Evolutionary conservation across 23 red algal genomes (phyloP).

Genomic region (Agarophyton chilense): DNA sequence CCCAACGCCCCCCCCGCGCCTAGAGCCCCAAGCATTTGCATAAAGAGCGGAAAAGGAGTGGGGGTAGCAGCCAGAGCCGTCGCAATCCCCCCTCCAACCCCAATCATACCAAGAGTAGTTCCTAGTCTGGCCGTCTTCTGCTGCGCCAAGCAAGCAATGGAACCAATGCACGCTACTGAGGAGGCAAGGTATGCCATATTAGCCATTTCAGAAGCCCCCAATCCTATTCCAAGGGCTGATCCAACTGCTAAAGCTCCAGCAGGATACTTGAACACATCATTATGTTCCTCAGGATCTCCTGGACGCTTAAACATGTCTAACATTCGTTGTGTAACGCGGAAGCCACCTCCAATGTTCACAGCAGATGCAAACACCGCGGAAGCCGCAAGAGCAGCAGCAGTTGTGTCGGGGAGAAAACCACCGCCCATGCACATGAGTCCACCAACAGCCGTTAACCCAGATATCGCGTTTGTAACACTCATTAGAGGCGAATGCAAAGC

Average conservation of each 20-base stretch:
- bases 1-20: constrained; percentile 67
- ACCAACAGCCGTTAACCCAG: constrained; percentile 67
- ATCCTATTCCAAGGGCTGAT: constrained; percentile 45
- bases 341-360: constrained; percentile 82
- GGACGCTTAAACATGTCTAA: constrained; percentile 75
- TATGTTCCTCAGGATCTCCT: constrained; percentile 73
- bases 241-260: constrained; percentile 62
- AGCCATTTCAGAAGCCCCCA: constrained; percentile 66
- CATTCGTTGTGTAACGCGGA: constrained; percentile 77
- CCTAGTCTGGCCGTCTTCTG: constrained; percentile 74
- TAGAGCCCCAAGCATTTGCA: constrained; percentile 49
- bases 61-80: constrained; percentile 59
- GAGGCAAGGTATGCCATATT: constrained; percentile 72
- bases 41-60: constrained; percentile 46
- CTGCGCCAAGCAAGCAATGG: constrained; percentile 63
- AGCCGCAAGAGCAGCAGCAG: constrained; percentile 45
- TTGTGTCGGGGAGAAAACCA: constrained; percentile 60
- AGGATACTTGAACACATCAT: constrained; percentile 69
- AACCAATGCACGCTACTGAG: constrained; percentile 62
- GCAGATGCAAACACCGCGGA: constrained; percentile 65
- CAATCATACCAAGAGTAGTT: constrained; percentile 64
- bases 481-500: constrained; percentile 82
- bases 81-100: constrained; percentile 59
- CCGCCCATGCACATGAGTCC: constrained; percentile 69
- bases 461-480: constrained; percentile 76